Evolutionary conservation across 106 monocot species (phyloP).

Genomic region (Xerophyta viscosa): DNA sequence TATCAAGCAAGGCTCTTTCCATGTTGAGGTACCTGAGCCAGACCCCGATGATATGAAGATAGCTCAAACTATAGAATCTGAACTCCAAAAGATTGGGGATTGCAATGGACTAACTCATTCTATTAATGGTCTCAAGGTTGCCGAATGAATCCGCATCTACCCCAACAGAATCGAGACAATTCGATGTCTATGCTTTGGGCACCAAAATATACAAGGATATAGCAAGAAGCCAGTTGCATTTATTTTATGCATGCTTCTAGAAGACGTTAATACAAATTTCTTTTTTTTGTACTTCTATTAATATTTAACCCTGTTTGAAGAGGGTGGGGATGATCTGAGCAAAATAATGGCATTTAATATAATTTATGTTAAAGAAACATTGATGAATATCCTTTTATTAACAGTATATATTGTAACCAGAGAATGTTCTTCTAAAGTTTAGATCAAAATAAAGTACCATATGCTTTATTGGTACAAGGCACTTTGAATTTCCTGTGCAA

Average conservation of each 20-base stretch:
- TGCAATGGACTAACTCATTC: constrained; percentile 34
- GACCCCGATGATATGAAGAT: constrained; percentile 40
- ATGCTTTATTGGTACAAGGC: no score
- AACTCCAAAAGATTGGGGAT: constrained; percentile 51
- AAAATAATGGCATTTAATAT: no score
- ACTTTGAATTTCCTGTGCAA: no score
- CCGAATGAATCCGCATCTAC: constrained; percentile 1
- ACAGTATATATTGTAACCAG: no score
- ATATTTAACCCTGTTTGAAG: no score
- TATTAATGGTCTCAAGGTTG: constrained; percentile 28
- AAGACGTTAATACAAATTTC: background rate
- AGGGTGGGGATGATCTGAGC: no score
- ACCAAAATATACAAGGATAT: background rate
- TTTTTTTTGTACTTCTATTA: no score
- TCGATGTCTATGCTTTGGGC: background rate
- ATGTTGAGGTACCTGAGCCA: constrained; percentile 63
- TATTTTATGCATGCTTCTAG: background rate
- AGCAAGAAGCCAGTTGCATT: background rate
- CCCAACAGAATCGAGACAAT: no score
- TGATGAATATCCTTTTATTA: no score
- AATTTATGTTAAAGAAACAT: no score
- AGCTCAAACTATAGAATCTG: constrained; percentile 49
- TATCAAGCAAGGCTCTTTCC: constrained; percentile 63
- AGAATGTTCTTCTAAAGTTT: no score
- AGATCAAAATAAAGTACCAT: no score